Percentiles rank a stretch among this genome's conserved stretches.
Conservation (phyloP, 1,139 yeast genomes). For the Geotrichum histeridarum region DNA sequence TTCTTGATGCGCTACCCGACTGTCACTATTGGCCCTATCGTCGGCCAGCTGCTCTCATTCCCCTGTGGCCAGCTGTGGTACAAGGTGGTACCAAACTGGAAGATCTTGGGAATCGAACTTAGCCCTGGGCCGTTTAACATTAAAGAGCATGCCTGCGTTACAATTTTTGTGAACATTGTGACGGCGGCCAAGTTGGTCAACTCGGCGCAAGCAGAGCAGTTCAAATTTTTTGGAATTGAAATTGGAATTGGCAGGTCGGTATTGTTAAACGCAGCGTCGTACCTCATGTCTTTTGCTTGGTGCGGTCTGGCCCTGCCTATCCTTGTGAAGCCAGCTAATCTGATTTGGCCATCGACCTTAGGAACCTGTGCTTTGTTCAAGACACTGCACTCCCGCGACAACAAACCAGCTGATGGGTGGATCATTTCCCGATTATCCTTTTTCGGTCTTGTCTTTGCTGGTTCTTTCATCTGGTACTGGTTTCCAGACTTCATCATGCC, state of each 20-base stretch:
- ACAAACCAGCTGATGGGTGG: slow-evolving; percentile 40
- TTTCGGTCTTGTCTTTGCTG: slow-evolving; percentile 35
- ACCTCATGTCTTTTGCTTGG: slow-evolving; percentile 38
- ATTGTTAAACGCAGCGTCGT: slow-evolving; percentile 42
- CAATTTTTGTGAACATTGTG: slow-evolving; percentile 46
- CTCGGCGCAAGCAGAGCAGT: slow-evolving; percentile 21
- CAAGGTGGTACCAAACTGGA: slow-evolving; percentile 38
- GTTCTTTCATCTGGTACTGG: slow-evolving; percentile 45
- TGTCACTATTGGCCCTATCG: slow-evolving; percentile 44
- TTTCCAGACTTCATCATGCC: slow-evolving; percentile 44
- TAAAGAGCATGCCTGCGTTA: slow-evolving; percentile 52
- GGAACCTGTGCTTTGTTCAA: slow-evolving; percentile 40
- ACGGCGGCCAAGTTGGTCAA: slow-evolving; percentile 49
- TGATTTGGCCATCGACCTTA: slow-evolving; percentile 47
- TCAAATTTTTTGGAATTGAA: slow-evolving; percentile 41
- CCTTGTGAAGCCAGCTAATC: slow-evolving; percentile 47
- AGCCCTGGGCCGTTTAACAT: slow-evolving; percentile 53
- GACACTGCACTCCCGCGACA: slow-evolving; percentile 41
- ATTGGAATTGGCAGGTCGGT: slow-evolving; percentile 43
- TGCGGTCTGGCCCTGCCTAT: slow-evolving; percentile 48
- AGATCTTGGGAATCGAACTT: slow-evolving; percentile 38
- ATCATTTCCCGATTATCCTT: slow-evolving; percentile 39
- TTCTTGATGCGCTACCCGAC: slow-evolving; percentile 49
- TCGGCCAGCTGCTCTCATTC: slow-evolving; percentile 49
- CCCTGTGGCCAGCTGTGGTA: slow-evolving; percentile 47